phyloP scores from a whole-genome alignment of 2,329 filamentous ascomycete genomes.

The Cercospora citrullina region DNA sequence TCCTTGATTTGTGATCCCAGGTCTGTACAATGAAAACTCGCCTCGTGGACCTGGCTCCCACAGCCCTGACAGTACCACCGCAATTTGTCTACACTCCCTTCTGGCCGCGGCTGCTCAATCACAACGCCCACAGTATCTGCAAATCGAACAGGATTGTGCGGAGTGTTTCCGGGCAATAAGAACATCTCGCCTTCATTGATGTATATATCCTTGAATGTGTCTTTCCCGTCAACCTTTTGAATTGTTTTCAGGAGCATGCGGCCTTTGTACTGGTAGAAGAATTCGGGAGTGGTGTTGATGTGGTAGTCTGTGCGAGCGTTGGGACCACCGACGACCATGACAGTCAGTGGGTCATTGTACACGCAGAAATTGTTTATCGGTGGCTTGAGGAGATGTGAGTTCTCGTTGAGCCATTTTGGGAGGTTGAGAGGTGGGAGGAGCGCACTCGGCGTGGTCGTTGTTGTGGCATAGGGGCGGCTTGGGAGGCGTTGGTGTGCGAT shows the following conservation, averaged over 20 bases:
- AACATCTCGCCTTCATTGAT: slow-evolving; percentile 95
- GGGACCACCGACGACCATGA: slow-evolving; percentile 94
- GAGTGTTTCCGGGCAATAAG: slow-evolving; percentile 87
- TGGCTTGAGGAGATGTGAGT: slow-evolving; percentile 87
- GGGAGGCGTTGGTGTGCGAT: neutral
- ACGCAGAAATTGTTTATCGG: slow-evolving; percentile 98
- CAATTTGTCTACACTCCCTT: slow-evolving; percentile 71
- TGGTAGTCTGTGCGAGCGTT: slow-evolving; percentile 98
- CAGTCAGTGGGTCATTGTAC: slow-evolving; percentile 78
- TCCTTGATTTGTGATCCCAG: slow-evolving; percentile 92
- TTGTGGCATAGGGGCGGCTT: slow-evolving; percentile 2
- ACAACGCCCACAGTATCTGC: slow-evolving; percentile 92
- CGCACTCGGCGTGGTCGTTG: neutral
- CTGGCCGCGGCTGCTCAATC: slow-evolving; percentile 78
- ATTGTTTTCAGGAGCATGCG: slow-evolving; percentile 93
- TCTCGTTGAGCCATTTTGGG: slow-evolving; percentile 71
- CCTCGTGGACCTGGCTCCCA: slow-evolving; percentile 75
- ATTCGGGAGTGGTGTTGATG: slow-evolving; percentile 94
- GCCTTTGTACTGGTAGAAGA: slow-evolving; percentile 96
- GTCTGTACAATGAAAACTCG: slow-evolving; percentile 82
- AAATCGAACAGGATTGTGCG: slow-evolving; percentile 93
- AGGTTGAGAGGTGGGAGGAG: slow-evolving; percentile 43
- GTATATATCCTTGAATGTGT: slow-evolving; percentile 75
- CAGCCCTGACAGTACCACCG: slow-evolving; percentile 86
- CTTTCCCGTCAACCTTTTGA: slow-evolving; percentile 57